These are phyloP conservation scores for Verruconis gallopava DNA, from an alignment of 2,329 filamentous ascomycete species.

Conservation along the genomic window DNA sequence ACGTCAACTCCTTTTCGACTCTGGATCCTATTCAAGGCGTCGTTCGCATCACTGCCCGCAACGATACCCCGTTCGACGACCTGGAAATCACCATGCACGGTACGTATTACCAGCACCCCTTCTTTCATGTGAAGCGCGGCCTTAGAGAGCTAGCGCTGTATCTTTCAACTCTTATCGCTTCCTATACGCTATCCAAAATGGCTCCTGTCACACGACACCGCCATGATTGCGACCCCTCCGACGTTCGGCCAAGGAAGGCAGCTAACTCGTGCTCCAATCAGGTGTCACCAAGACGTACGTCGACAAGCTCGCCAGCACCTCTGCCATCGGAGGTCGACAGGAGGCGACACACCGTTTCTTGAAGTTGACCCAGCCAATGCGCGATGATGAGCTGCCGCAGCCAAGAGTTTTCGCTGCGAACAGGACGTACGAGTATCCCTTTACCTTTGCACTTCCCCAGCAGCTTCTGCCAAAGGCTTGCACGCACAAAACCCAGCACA, in stretches of 20 bases:
- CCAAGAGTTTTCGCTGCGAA: slow-evolving; percentile 42
- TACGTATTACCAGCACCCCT: slow-evolving; percentile 22
- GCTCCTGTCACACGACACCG: neutral
- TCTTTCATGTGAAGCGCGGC: too few species aligned
- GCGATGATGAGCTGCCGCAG: slow-evolving; percentile 38
- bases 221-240: neutral
- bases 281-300: slow-evolving; percentile 40
- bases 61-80: slow-evolving; percentile 43
- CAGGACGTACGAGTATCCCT: slow-evolving; percentile 45
- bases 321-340: slow-evolving; percentile 35
- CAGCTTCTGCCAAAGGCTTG: slow-evolving; percentile 48
- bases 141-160: too few species aligned
- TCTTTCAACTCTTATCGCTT: too few species aligned
- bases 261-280: slow-evolving; percentile 16
- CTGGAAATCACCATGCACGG: slow-evolving; percentile 46
- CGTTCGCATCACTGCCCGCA: slow-evolving; percentile 35
- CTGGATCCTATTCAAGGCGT: slow-evolving; percentile 44
- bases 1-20: slow-evolving; percentile 40
- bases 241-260: neutral
- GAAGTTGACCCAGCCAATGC: slow-evolving; percentile 47
- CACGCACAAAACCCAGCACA: slow-evolving; percentile 37
- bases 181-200: too few species aligned
- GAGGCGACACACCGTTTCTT: slow-evolving; percentile 49
- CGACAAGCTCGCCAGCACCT: slow-evolving; percentile 39
- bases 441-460: slow-evolving; percentile 50